Evolutionary conservation across 2,329 filamentous ascomycete species (phyloP), one percentile per base, ranked within the genome.

Genomic region (Fusarium oxysporum): DNA sequence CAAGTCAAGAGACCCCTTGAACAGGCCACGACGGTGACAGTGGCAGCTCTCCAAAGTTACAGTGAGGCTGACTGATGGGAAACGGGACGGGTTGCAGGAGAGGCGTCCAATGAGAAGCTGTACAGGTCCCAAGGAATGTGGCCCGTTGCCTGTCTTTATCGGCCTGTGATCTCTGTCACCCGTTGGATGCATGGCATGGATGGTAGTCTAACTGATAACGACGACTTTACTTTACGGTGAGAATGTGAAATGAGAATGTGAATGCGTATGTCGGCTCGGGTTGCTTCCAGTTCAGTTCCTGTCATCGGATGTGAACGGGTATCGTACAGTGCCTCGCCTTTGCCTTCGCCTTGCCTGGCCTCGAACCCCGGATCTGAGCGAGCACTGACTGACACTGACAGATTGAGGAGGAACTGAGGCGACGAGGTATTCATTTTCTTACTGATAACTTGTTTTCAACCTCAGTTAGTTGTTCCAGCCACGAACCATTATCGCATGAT

Each of bases 31-130:
- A 71, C 64, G 59, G 67, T 57, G 38, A 57, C 54, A 48, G 40
- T 35, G 55, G 47, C 50, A 54, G 50, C 23, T 54, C 50, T 51
- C 7, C 17, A 33, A 32, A 51, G 56, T 35, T 54, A 72, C 67
- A 77, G 72, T 78, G 76, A 78, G 76, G 76, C 76, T 78, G 71
- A 74, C 76, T 65, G 43, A 55, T 64, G 59, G 62, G 67, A 71
- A 72, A 73, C 61, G 40, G 68, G 68, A 71, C 62, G 40, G 68
- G 62, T 69, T 73, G 65, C 65, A 71, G 37, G 57, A 51, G 66
- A 69, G 67, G 68, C 67, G 74, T 70, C 76, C 76, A 77, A 78
- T 78, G 33, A 70, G 48, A 66, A 33, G 37, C 35, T 51, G 45
- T 55, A 41, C 30, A 50, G 38, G 54, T 23, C 21, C 53, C 45